Evolutionary conservation across 768 basidiomycete genomes (phyloP).

Genomic region (Tephrocybe rancida): DNA sequence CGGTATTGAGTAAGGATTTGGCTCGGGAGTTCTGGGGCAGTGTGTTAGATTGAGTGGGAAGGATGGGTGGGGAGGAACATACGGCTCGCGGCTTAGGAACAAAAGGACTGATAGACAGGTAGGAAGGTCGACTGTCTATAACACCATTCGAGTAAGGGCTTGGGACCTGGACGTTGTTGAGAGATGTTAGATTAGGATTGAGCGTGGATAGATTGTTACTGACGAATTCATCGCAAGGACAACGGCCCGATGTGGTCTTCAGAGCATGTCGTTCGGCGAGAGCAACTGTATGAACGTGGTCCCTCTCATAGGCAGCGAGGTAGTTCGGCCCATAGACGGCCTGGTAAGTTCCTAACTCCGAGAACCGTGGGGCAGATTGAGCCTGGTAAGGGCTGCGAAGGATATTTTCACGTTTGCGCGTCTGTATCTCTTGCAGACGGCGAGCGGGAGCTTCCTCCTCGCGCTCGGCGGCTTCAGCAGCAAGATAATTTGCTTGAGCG

Average conservation of each 20-base stretch:
- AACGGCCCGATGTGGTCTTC: not conserved
- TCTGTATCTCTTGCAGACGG: slow-evolving; percentile 20
- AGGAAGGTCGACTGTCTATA: no score
- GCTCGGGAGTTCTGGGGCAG: no score
- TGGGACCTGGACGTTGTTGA: not conserved
- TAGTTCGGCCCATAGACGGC: not conserved
- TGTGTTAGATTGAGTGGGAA: no score
- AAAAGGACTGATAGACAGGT: no score
- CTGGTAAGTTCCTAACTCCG: not conserved
- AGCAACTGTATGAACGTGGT: not conserved
- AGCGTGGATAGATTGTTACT: not conserved
- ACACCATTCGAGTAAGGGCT: not conserved
- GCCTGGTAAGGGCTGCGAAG: not conserved
- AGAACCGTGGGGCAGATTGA: not conserved
- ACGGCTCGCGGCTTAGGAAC: no score
- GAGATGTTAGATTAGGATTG: not conserved
- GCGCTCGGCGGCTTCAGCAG: slow-evolving; percentile 27
- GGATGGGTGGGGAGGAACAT: no score
- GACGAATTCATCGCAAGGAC: not conserved
- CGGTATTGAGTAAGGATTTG: no score
- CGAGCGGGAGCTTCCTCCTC: slow-evolving; percentile 30
- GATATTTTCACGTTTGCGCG: slow-evolving; percentile 10
- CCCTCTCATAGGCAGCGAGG: not conserved
- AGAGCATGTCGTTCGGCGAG: not conserved
- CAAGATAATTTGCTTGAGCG: slow-evolving; percentile 37